phyloP scores from a whole-genome alignment of 2,329 filamentous ascomycete genomes.

The Capronia americana region DNA sequence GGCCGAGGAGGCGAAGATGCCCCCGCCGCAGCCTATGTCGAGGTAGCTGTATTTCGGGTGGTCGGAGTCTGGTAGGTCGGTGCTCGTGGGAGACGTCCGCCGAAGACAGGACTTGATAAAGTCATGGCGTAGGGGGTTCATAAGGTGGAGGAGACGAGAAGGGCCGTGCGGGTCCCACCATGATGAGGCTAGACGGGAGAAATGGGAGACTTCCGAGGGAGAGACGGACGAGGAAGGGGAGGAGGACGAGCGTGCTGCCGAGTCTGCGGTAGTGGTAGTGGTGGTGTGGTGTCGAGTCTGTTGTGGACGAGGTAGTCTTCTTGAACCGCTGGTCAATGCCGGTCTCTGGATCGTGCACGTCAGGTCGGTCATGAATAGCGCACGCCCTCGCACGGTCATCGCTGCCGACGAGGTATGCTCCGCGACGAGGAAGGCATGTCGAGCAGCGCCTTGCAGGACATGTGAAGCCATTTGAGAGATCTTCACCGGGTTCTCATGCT shows the following conservation, averaged over 20 bases:
- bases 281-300: neutral
- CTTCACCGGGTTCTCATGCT: neutral
- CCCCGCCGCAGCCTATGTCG: slow-evolving; percentile 93
- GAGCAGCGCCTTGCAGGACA: neutral
- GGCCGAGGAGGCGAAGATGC: slow-evolving; percentile 84
- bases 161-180: slow-evolving; percentile 98
- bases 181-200: slow-evolving; percentile 86
- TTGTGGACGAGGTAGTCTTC: neutral
- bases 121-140: slow-evolving; percentile 95
- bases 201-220: slow-evolving; percentile 87
- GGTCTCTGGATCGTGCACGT: neutral
- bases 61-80: neutral
- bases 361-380: neutral
- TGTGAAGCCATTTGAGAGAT: neutral
- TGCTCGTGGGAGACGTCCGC: slow-evolving; percentile 31
- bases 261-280: neutral
- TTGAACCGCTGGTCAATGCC: neutral
- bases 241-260: neutral
- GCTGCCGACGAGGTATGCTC: neutral
- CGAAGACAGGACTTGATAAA: slow-evolving; percentile 78
- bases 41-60: slow-evolving; percentile 64
- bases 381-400: neutral
- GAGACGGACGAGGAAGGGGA: slow-evolving; percentile 72
- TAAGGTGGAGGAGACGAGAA: slow-evolving; percentile 89
- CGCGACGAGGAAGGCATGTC: neutral